Percentiles rank a stretch among this genome's conserved stretches.
Evolutionary conservation across 2,329 filamentous ascomycete species (phyloP).

Genomic region (Diaporthe longicolla): DNA sequence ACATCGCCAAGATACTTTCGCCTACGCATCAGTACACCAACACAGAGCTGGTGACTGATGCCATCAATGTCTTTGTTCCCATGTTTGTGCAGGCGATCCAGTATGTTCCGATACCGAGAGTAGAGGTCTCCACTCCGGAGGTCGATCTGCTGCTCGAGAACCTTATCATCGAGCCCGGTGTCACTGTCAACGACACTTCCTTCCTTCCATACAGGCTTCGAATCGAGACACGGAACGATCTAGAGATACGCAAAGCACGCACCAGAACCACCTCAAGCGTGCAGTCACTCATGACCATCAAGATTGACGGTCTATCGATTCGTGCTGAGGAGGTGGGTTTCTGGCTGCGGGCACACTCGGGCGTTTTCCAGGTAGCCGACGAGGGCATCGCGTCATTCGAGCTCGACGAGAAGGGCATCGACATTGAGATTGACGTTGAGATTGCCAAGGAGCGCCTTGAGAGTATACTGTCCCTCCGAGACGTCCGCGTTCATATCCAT

Average conservation of each 20-base stretch:
- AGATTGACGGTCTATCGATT: constrained; percentile 85
- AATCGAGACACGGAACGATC: constrained; percentile 86
- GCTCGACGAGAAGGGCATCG: constrained; percentile 88
- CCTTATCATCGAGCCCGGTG: constrained; percentile 88
- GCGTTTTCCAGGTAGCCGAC: constrained; percentile 81
- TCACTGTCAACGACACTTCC: constrained; percentile 85
- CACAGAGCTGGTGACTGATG: constrained; percentile 79
- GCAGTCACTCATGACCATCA: constrained; percentile 81
- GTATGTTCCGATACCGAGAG: constrained; percentile 88
- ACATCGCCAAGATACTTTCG: constrained; percentile 78
- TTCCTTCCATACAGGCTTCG: constrained; percentile 90
- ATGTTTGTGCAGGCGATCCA: constrained; percentile 83
- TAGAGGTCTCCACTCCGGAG: constrained; percentile 88
- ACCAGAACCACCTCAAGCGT: constrained; percentile 76
- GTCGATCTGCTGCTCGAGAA: constrained; percentile 92
- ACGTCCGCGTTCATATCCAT: constrained; percentile 86
- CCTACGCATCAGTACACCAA: constrained; percentile 76
- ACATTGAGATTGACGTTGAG: constrained; percentile 88
- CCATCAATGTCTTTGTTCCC: constrained; percentile 85
- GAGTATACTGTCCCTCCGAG: constrained; percentile 82
- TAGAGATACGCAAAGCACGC: constrained; percentile 85
- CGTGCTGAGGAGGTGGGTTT: constrained; percentile 91
- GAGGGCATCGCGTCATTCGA: constrained; percentile 88
- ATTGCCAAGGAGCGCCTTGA: constrained; percentile 84
- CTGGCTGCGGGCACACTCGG: constrained; percentile 85